Conservation (phyloP, 768 basidiomycete species). For the Xerocomus spinulosus region DNA sequence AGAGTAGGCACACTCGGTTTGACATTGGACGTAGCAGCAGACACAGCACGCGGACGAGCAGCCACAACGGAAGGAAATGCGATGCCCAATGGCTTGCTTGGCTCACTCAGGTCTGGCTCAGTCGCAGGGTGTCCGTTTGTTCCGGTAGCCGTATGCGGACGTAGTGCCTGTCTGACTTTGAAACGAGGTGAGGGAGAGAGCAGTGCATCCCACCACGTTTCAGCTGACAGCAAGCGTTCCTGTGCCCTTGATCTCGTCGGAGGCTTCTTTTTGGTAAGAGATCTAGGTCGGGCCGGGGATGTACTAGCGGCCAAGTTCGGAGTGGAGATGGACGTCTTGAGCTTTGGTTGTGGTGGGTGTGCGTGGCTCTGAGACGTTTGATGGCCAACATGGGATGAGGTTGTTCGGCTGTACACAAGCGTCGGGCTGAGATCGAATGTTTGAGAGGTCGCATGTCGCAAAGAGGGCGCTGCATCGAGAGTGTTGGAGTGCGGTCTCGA, state of each 20-base stretch:
- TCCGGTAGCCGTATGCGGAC: constrained; percentile 17
- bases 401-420: neutral
- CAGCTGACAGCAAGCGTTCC: constrained; percentile 67
- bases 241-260: constrained; percentile 36
- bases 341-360: neutral
- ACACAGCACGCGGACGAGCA: constrained; percentile 22
- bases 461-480: constrained; percentile 4
- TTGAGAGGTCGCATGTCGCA: constrained; percentile 23
- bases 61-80: constrained; percentile 9
- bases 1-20: constrained; percentile 1
- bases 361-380: constrained; percentile 1
- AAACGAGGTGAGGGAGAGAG: constrained; percentile 74
- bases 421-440: constrained; percentile 9
- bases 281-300: constrained; percentile 7
- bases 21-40: constrained; percentile 4
- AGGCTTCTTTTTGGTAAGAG: constrained; percentile 19
- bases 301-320: constrained; percentile 49
- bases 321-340: constrained; percentile 60
- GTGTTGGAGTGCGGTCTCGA: constrained; percentile 4
- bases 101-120: too few relatives aligned
- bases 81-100: neutral
- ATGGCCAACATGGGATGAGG: constrained; percentile 8
- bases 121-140: too few relatives aligned
- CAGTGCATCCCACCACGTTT: constrained; percentile 80
- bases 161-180: constrained; percentile 40